Evolutionary conservation across 768 basidiomycete genomes (phyloP).

Genomic region (Gymnopilus junonius): DNA sequence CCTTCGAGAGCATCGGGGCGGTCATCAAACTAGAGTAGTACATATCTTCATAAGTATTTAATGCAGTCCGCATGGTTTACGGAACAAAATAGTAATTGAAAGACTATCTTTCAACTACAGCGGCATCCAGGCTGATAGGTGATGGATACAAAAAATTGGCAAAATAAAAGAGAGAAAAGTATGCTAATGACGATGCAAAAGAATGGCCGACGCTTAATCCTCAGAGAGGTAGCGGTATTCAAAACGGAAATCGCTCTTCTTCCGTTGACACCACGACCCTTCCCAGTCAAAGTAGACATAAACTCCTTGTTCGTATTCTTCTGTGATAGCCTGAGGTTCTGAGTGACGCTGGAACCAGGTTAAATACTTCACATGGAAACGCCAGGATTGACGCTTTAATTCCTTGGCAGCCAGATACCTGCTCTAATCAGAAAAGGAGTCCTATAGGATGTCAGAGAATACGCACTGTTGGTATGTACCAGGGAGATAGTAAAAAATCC

Average conservation of each 20-base stretch:
- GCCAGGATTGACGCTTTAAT: slow-evolving; percentile 96
- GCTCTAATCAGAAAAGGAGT: slow-evolving; percentile 1
- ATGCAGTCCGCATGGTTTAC: slow-evolving; percentile 20
- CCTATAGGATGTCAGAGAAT: not conserved
- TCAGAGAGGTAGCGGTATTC: slow-evolving; percentile 95
- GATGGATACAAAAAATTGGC: slow-evolving; percentile 25
- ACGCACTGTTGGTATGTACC: slow-evolving; percentile 97
- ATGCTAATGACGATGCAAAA: slow-evolving; percentile 3
- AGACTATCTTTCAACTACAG: slow-evolving; percentile 14
- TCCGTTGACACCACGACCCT: slow-evolving; percentile 97
- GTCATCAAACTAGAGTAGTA: slow-evolving; percentile 82
- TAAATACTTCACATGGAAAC: slow-evolving; percentile 98
- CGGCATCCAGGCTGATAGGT: slow-evolving; percentile 12
- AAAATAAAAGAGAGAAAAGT: not conserved
- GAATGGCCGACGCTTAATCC: slow-evolving; percentile 41
- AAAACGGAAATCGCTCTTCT: slow-evolving; percentile 97
- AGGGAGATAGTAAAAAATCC: slow-evolving; percentile 97
- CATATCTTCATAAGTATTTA: slow-evolving; percentile 25
- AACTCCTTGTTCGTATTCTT: slow-evolving; percentile 99
- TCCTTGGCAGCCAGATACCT: slow-evolving; percentile 97
- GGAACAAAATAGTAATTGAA: slow-evolving; percentile 24
- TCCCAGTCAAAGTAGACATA: slow-evolving; percentile 99
- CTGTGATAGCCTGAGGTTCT: slow-evolving; percentile 97
- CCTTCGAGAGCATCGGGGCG: slow-evolving; percentile 91
- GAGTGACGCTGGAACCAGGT: slow-evolving; percentile 99